Conservation (phyloP, 176 grass and related monocot genomes). For the Triticum dicoccoides region DNA sequence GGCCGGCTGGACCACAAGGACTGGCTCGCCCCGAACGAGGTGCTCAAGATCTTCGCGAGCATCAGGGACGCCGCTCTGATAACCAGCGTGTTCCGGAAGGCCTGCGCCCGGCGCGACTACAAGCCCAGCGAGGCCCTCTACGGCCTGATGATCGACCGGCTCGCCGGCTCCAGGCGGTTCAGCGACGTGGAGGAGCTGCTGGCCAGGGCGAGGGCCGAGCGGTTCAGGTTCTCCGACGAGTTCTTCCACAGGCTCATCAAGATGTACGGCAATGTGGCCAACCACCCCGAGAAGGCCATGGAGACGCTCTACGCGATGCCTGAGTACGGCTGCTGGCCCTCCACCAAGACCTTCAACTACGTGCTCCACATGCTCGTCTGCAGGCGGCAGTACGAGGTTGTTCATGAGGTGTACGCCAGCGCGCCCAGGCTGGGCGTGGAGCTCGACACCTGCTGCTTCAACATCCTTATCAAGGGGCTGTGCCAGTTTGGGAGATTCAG, state of each 20-base stretch:
- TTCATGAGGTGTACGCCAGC: slow-evolving; percentile 72
- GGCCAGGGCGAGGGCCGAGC: slow-evolving; percentile 49
- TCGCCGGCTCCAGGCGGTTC: slow-evolving; percentile 61
- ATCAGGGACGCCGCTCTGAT: slow-evolving; percentile 52
- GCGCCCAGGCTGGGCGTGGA: slow-evolving; percentile 52
- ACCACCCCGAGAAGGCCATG: slow-evolving; percentile 68
- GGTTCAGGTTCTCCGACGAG: slow-evolving; percentile 61
- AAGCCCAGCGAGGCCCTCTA: slow-evolving; percentile 74
- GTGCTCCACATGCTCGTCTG: slow-evolving; percentile 91
- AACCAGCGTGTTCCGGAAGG: slow-evolving; percentile 50
- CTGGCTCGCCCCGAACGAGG: slow-evolving; percentile 86
- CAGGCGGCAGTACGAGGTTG: slow-evolving; percentile 61
- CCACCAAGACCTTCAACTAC: slow-evolving; percentile 84
- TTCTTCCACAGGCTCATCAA: slow-evolving; percentile 86
- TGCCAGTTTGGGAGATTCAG: slow-evolving; percentile 56
- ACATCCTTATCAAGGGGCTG: slow-evolving; percentile 81
- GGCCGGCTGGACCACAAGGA: slow-evolving; percentile 76
- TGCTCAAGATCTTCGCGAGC: slow-evolving; percentile 70
- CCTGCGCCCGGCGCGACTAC: slow-evolving; percentile 54
- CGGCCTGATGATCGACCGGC: slow-evolving; percentile 64
- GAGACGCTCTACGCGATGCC: slow-evolving; percentile 65
- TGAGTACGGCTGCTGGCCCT: slow-evolving; percentile 53
- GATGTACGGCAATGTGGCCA: slow-evolving; percentile 85
- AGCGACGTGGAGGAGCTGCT: slow-evolving; percentile 66
- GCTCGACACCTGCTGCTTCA: slow-evolving; percentile 78